Conservation (phyloP, 805 yeast species). For the Sungouiella thailandica region DNA sequence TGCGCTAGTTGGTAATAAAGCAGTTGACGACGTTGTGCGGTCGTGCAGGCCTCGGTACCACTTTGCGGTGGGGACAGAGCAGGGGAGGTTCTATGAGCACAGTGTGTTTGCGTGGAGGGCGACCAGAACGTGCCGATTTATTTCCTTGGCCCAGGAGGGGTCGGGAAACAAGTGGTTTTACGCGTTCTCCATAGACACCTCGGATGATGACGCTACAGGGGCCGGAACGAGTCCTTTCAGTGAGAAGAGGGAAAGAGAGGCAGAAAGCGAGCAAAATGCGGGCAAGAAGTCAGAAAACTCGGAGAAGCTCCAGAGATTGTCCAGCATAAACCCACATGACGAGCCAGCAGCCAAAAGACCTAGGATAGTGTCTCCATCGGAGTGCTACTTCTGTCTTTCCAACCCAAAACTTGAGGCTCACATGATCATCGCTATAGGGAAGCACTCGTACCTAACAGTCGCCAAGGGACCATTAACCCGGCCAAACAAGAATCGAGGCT, state of each 20-base stretch:
- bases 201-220: constrained; percentile 16
- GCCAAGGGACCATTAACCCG: constrained; percentile 83
- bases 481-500: constrained; percentile 42
- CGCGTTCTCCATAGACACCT: constrained; percentile 46
- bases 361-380: constrained; percentile 34
- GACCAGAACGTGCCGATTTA: constrained; percentile 50
- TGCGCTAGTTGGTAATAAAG: constrained; percentile 38
- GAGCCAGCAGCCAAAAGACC: background rate
- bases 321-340: background rate
- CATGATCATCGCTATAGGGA: constrained; percentile 74
- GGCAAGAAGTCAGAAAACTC: too few species aligned
- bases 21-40: constrained; percentile 43
- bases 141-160: constrained; percentile 60
- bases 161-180: constrained; percentile 62
- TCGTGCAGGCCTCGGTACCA: constrained; percentile 59
- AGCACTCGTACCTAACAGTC: constrained; percentile 59
- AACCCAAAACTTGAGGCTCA: constrained; percentile 75
- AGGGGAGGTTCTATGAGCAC: constrained; percentile 49
- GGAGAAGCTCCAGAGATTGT: background rate
- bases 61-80: constrained; percentile 50
- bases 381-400: constrained; percentile 80
- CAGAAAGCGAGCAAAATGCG: constrained; percentile 1
- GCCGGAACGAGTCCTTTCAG: constrained; percentile 20
- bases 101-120: constrained; percentile 54
- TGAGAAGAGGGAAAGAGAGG: constrained; percentile 11